phyloP scores from a whole-genome alignment of 768 basidiomycete genomes.

The Tricholoma saponaceum region DNA sequence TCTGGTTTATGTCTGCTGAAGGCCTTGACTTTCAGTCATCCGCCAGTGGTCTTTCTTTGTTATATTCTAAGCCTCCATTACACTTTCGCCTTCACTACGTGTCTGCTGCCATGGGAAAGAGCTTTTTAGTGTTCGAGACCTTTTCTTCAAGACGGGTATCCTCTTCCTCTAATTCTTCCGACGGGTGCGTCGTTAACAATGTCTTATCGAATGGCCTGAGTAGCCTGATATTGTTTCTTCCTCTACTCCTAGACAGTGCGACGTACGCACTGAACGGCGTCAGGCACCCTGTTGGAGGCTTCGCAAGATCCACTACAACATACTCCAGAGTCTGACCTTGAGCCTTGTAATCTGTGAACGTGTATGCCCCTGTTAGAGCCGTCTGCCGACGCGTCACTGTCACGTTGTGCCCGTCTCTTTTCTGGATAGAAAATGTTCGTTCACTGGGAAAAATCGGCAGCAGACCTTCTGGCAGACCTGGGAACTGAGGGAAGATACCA shows the following conservation, averaged over 20 bases:
- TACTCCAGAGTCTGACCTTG: slow-evolving; percentile 36
- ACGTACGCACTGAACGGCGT: slow-evolving; percentile 30
- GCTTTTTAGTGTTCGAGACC: no score
- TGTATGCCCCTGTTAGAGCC: slow-evolving; percentile 30
- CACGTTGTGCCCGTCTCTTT: neutral
- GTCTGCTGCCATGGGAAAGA: no score
- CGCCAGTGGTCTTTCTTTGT: no score
- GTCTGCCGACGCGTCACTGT: slow-evolving; percentile 21
- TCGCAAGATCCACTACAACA: slow-evolving; percentile 31
- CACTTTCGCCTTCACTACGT: no score
- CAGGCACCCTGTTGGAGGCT: slow-evolving; percentile 20
- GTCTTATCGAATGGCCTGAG: no score
- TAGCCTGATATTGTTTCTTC: slow-evolving; percentile 26
- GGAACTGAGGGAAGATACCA: slow-evolving; percentile 9
- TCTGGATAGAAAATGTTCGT: neutral
- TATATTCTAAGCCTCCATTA: no score
- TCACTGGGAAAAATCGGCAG: slow-evolving; percentile 19
- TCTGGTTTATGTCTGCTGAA: no score
- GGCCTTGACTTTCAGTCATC: no score
- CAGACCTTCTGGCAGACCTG: slow-evolving; percentile 20
- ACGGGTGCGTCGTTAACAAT: no score
- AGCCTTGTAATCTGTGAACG: slow-evolving; percentile 36
- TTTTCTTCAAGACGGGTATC: no score
- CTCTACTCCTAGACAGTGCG: slow-evolving; percentile 26
- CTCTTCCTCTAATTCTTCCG: no score